These are phyloP conservation scores for Yamadazyma membranifaciens DNA, from an alignment of 1,139 yeast genomes.

Conservation along the genomic window DNA sequence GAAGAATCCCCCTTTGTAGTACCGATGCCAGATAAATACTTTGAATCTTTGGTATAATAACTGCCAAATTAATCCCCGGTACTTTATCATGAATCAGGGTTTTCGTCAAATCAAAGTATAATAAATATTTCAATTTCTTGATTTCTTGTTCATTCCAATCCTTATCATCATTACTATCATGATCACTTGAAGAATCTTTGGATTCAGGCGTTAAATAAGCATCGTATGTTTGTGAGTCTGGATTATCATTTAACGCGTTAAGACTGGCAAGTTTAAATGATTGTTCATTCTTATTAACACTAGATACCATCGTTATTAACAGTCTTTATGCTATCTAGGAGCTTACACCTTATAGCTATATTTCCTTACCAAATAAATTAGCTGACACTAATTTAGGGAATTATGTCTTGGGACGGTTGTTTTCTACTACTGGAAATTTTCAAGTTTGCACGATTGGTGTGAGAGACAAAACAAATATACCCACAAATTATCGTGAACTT, in stretches of 20 bases:
- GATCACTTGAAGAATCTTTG: constrained; percentile 15
- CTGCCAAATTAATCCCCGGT: constrained; percentile 5
- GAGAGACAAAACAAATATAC: no score
- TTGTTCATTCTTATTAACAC: neutral
- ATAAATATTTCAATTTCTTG: constrained; percentile 9
- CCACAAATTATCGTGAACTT: no score
- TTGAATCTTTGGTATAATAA: constrained; percentile 2
- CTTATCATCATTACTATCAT: constrained; percentile 8
- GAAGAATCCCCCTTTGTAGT: no score
- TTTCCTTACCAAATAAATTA: no score
- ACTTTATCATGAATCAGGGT: constrained; percentile 6
- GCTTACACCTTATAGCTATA: no score
- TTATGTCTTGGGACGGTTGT: no score
- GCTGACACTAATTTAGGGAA: no score
- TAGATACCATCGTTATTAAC: no score
- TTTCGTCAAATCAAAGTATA: constrained; percentile 13
- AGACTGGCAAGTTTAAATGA: neutral
- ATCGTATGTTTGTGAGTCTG: constrained; percentile 3
- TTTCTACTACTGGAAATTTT: no score
- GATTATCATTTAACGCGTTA: constrained; percentile 5
- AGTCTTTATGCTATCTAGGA: no score
- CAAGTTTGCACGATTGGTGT: no score
- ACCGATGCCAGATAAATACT: neutral
- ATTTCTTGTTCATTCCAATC: constrained; percentile 10
- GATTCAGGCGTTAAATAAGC: constrained; percentile 18